Evolutionary conservation across 164 flowering plant genomes (phyloP), one percentile per base, ranked within the genome.

Genomic region (Houttuynia cordata): DNA sequence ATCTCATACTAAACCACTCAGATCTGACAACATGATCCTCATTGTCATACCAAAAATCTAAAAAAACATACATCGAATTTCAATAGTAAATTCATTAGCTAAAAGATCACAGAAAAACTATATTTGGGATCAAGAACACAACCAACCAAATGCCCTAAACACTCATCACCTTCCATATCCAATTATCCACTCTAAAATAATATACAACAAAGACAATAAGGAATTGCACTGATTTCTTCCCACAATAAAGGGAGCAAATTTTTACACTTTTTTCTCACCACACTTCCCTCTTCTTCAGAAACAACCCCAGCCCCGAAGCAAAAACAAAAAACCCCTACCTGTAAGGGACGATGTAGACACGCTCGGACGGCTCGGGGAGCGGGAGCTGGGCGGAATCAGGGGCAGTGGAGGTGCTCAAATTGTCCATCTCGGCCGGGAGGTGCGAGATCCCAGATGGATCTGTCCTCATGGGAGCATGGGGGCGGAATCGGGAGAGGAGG

Each of bases 301-400:
- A 45, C 3, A 45, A 45, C 14, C 49, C 13, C 8, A 45, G 13
- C 17, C 49, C 0, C 17, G 17, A 2, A 45, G 3, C 49, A 54
- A 17, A 41, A 18, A 24, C 13, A 47, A 17, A 30, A 0, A 3
- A 24, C 14, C 9, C 8, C n/a, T 64, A 89, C 98, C 88, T 77
- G 73, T 73, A 79, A 4, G 98, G 93, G 21, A 88, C 96, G 56
- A 87, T 71, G 76, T 85, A 87, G 64, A 87, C 82, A 24, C 90
- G 73, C 59, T 81, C 86, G 45, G 76, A 45, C 17, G 49, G 80
- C 1, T 30, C 69, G 39, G 79, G 59, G 41, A 73, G 19, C 41
- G 76, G 67, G 12, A 20, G 62, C 42, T 62, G 77, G 37, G 80
- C 61, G 19, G 72, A 65, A 51, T 71, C 79, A 20, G 79, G 17